Conservation (phyloP, 2,329 filamentous ascomycete genomes). For the Pestalotiopsis sp. region DNA sequence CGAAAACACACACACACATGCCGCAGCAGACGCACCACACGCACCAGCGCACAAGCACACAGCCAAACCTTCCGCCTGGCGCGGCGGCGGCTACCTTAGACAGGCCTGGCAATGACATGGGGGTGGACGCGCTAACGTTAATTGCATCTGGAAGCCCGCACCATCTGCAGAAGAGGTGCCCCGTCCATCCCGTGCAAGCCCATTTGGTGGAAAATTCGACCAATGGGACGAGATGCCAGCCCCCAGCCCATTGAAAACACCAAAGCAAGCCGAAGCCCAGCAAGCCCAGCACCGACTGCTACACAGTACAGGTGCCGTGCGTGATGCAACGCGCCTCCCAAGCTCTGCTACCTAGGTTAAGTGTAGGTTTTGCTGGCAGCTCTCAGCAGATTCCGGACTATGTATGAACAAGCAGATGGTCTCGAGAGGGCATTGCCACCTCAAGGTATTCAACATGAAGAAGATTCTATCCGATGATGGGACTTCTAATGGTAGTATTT, state of each 20-base stretch:
- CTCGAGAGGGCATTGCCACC: no score
- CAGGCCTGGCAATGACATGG: slow-evolving; percentile 9
- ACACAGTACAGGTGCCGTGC: no score
- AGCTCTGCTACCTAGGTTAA: background rate
- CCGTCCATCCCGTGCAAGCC: slow-evolving; percentile 1
- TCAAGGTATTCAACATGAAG: no score
- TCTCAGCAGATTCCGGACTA: no score
- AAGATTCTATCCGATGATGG: no score
- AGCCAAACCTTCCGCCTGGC: slow-evolving; percentile 23
- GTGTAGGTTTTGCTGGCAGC: background rate
- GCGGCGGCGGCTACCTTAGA: slow-evolving; percentile 18
- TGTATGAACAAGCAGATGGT: no score
- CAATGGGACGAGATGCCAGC: background rate
- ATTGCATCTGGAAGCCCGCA: slow-evolving; percentile 6
- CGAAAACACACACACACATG: slow-evolving; percentile 28
- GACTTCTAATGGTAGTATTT: no score
- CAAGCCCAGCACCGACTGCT: no score
- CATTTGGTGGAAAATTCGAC: background rate
- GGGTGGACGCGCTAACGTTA: slow-evolving; percentile 8
- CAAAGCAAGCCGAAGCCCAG: no score
- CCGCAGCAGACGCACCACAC: no score
- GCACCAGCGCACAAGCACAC: no score
- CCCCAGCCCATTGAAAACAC: background rate
- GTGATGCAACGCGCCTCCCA: background rate
- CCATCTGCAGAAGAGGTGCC: slow-evolving; percentile 5